Conservation (phyloP, 2,329 filamentous ascomycete species). For the Alternaria angustiovoidea region DNA sequence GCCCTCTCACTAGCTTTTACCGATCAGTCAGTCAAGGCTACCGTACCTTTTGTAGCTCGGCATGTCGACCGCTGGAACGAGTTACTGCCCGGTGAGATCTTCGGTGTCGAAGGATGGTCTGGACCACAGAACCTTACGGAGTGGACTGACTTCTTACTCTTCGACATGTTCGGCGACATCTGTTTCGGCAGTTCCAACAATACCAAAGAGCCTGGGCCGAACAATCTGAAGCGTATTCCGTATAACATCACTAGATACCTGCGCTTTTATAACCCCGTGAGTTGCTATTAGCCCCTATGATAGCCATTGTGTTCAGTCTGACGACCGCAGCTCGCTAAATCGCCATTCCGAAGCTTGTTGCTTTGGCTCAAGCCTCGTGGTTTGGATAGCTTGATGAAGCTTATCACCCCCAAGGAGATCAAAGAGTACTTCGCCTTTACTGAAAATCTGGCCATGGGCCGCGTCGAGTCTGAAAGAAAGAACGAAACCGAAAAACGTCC, state of each 20-base stretch:
- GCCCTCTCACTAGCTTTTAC: constrained; percentile 27
- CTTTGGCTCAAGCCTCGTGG: constrained; percentile 24
- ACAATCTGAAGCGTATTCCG: constrained; percentile 22
- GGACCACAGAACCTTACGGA: constrained; percentile 11
- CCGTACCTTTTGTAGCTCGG: constrained; percentile 14
- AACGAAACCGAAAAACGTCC: constrained; percentile 7
- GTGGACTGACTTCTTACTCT: constrained; percentile 46
- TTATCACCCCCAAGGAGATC: constrained; percentile 9
- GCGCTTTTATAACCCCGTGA: constrained; percentile 17
- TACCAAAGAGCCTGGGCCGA: constrained; percentile 38
- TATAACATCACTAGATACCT: constrained; percentile 15
- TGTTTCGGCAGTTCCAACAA: constrained; percentile 27
- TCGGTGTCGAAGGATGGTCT: constrained; percentile 17
- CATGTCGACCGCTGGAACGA: constrained; percentile 28
- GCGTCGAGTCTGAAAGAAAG: constrained; percentile 3
- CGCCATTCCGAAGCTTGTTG: constrained; percentile 14
- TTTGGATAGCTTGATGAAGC: not conserved
- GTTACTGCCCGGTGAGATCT: constrained; percentile 3
- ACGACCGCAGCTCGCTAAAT: constrained; percentile 13
- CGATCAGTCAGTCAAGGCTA: constrained; percentile 21
- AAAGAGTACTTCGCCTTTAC: constrained; percentile 16
- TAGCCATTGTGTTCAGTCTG: not conserved
- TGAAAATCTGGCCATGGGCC: constrained; percentile 6
- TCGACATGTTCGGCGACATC: constrained; percentile 51
- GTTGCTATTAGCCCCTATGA: not conserved